phyloP scores from a whole-genome alignment of 306 rosid genomes.

The Rosa multiflora region DNA sequence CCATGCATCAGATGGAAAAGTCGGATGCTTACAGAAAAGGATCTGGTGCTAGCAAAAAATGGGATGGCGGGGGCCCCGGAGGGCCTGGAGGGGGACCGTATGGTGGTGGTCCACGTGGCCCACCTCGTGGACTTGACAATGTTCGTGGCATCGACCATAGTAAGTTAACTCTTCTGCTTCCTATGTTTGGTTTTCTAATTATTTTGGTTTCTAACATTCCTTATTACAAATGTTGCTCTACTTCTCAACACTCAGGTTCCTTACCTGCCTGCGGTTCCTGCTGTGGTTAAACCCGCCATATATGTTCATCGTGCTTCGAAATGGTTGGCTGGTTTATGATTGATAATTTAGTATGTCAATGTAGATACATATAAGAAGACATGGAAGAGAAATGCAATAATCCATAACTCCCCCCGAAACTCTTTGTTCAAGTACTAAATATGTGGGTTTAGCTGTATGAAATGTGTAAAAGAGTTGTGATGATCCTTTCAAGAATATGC shows the following conservation, averaged over 20 bases:
- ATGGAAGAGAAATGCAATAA: background rate
- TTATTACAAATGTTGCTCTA: background rate
- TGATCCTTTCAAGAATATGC: background rate
- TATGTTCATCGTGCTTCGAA: background rate
- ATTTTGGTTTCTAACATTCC: background rate
- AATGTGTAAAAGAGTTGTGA: background rate
- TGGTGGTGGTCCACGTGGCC: constrained; percentile 84
- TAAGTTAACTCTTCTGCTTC: constrained; percentile 41
- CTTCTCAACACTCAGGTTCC: constrained; percentile 50
- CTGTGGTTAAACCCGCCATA: constrained; percentile 58
- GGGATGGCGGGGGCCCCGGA: constrained; percentile 89
- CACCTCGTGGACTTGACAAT: constrained; percentile 88
- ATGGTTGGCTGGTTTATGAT: background rate
- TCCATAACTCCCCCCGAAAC: background rate
- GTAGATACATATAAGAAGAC: constrained; percentile 9
- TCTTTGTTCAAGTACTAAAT: background rate
- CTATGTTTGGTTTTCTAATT: background rate
- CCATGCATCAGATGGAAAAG: constrained; percentile 65
- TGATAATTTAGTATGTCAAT: background rate
- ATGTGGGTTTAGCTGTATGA: background rate
- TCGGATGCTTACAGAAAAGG: constrained; percentile 89
- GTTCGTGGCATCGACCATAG: constrained; percentile 90
- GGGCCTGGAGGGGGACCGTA: constrained; percentile 82
- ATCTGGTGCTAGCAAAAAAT: constrained; percentile 68
- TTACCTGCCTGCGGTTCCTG: constrained; percentile 97